phyloP scores from a whole-genome alignment of 108 stramenopile genomes.

The Cyclotella choctawhatcheeana region DNA sequence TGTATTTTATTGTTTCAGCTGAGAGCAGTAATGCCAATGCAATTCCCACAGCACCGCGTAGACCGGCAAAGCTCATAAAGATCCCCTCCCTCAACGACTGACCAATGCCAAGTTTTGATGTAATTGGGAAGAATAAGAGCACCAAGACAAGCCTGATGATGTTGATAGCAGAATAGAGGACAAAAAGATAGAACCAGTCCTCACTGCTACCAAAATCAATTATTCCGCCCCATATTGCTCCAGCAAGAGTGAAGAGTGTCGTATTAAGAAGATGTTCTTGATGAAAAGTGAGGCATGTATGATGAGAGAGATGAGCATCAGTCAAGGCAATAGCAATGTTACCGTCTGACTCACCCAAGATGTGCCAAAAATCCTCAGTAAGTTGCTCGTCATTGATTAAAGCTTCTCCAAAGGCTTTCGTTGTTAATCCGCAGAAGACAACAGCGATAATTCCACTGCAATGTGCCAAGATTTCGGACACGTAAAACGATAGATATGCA shows the following conservation, averaged over 20 bases:
- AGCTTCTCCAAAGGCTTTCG: slow-evolving; percentile 57
- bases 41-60: slow-evolving; percentile 88
- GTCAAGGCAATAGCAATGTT: slow-evolving; percentile 58
- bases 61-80: slow-evolving; percentile 78
- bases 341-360: no score
- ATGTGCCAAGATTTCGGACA: slow-evolving; percentile 62
- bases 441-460: slow-evolving; percentile 82
- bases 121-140: slow-evolving; percentile 66
- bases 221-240: slow-evolving; percentile 78
- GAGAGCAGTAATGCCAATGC: slow-evolving; percentile 78
- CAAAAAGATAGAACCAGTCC: slow-evolving; percentile 72
- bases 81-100: slow-evolving; percentile 60
- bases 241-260: slow-evolving; percentile 89
- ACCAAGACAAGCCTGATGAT: slow-evolving; percentile 58
- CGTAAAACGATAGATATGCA: slow-evolving; percentile 78
- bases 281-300: no score
- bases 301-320: slow-evolving; percentile 73
- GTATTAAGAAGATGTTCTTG: slow-evolving; percentile 92
- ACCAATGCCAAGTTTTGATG: slow-evolving; percentile 61
- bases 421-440: slow-evolving; percentile 71
- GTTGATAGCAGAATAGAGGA: slow-evolving; percentile 49
- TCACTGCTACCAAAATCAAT: slow-evolving; percentile 36
- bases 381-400: slow-evolving; percentile 66
- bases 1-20: slow-evolving; percentile 48
- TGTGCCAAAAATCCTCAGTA: slow-evolving; percentile 79